A percentile compares a stretch with the other conserved stretches of the same genome.
Evolutionary conservation across 2,329 filamentous ascomycete genomes (phyloP).

Genomic region (Malbranchea zuffiana): DNA sequence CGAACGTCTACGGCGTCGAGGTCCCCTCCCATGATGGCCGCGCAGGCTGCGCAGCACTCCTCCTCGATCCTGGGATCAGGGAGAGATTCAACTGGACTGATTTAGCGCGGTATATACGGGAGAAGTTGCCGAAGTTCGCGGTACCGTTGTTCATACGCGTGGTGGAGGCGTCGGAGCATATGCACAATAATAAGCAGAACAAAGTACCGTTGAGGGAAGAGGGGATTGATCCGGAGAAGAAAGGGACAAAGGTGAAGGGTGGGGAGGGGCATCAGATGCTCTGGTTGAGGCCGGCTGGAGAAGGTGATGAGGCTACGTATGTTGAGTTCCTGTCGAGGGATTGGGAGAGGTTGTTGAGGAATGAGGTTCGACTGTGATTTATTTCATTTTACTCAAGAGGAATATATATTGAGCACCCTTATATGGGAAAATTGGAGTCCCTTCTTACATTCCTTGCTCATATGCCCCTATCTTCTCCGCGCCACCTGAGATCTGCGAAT

Average conservation of each 20-base stretch:
- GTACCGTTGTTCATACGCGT: slow-evolving; percentile 63
- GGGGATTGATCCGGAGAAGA: slow-evolving; percentile 48
- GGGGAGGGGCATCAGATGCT: slow-evolving; percentile 38
- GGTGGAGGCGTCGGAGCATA: slow-evolving; percentile 40
- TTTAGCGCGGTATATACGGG: slow-evolving; percentile 48
- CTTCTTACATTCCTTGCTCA: too few species aligned
- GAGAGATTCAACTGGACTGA: slow-evolving; percentile 48
- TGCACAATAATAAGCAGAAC: slow-evolving; percentile 68
- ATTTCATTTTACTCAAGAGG: background rate
- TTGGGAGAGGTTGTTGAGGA: slow-evolving; percentile 44
- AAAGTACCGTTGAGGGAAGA: slow-evolving; percentile 59
- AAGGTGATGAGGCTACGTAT: slow-evolving; percentile 42
- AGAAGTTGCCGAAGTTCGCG: slow-evolving; percentile 58
- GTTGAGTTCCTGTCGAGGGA: slow-evolving; percentile 48
- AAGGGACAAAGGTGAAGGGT: slow-evolving; percentile 36
- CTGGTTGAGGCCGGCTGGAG: slow-evolving; percentile 40
- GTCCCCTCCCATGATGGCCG: slow-evolving; percentile 58
- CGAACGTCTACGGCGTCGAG: slow-evolving; percentile 59
- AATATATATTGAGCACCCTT: too few species aligned
- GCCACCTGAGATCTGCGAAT: too few species aligned
- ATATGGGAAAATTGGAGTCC: background rate
- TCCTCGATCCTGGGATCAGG: slow-evolving; percentile 42
- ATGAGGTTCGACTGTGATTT: slow-evolving; percentile 36
- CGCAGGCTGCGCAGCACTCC: slow-evolving; percentile 51
- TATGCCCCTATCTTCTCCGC: too few species aligned